phyloP scores from a whole-genome alignment of 495 filamentous ascomycete genomes.

The Gamarada debralockiae region DNA sequence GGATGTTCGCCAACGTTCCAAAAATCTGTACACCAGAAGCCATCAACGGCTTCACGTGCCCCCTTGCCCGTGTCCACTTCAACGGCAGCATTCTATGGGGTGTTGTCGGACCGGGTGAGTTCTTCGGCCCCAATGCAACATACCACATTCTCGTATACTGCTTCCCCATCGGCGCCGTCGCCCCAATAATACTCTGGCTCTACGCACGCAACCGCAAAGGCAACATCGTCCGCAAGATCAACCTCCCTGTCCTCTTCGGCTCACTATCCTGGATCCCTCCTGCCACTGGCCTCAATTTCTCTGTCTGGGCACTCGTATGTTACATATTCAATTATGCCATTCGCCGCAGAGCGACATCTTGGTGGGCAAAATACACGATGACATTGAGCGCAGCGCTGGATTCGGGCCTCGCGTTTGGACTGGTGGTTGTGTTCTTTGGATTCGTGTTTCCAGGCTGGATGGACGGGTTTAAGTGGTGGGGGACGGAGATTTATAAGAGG shows the following conservation, averaged over 20 bases:
- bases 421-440: constrained; percentile 79
- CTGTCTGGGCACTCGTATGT: constrained; percentile 77
- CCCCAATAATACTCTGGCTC: constrained; percentile 65
- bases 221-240: constrained; percentile 59
- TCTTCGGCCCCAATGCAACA: constrained; percentile 69
- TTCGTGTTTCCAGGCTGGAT: constrained; percentile 69
- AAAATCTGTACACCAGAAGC: constrained; percentile 73
- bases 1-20: constrained; percentile 79
- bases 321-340: constrained; percentile 78
- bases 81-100: constrained; percentile 89
- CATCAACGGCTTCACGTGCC: constrained; percentile 83
- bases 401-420: constrained; percentile 72
- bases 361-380: constrained; percentile 92
- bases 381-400: constrained; percentile 79
- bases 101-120: constrained; percentile 71
- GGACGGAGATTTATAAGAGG: constrained; percentile 64
- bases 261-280: constrained; percentile 78
- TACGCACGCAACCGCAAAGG: constrained; percentile 43
- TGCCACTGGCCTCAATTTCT: constrained; percentile 81
- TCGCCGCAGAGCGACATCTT: constrained; percentile 56
- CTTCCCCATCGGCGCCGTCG: constrained; percentile 68
- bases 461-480: constrained; percentile 68
- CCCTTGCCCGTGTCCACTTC: constrained; percentile 84
- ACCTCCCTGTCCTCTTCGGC: constrained; percentile 69
- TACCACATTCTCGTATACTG: constrained; percentile 72